phyloP scores from a whole-genome alignment of 306 rosid genomes.

The Betula pendula region DNA sequence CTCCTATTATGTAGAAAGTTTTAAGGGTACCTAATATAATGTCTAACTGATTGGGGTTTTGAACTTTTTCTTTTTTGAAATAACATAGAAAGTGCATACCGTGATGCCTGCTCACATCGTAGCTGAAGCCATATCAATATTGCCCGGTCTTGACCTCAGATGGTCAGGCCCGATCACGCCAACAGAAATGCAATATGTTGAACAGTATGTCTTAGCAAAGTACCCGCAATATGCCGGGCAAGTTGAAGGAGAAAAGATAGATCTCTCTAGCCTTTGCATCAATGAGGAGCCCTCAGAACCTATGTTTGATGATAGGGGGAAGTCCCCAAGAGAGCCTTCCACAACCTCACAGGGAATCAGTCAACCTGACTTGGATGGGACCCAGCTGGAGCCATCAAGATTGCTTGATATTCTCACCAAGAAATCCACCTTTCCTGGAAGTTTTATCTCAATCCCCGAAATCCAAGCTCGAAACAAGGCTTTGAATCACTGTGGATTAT shows the following conservation, averaged over 20 bases:
- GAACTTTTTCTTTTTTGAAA: slow-evolving; percentile 1
- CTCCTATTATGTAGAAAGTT: background rate
- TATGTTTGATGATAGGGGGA: slow-evolving; percentile 50
- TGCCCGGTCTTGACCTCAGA: slow-evolving; percentile 70
- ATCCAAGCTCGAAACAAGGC: slow-evolving; percentile 68
- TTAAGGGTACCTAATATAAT: background rate
- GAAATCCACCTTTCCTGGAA: slow-evolving; percentile 73
- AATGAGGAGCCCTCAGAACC: slow-evolving; percentile 54
- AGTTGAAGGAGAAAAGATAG: slow-evolving; percentile 60
- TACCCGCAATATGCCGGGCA: slow-evolving; percentile 72
- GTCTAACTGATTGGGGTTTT: slow-evolving; percentile 12
- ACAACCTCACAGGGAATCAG: slow-evolving; percentile 57
- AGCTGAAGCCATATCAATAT: slow-evolving; percentile 76
- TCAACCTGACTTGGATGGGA: slow-evolving; percentile 70
- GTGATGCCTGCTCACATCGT: slow-evolving; percentile 71
- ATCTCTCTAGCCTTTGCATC: slow-evolving; percentile 58
- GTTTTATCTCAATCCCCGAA: slow-evolving; percentile 82
- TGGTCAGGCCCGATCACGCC: slow-evolving; percentile 94
- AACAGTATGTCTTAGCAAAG: slow-evolving; percentile 75
- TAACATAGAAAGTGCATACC: slow-evolving; percentile 51
- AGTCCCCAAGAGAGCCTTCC: slow-evolving; percentile 63
- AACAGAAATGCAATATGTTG: slow-evolving; percentile 78
- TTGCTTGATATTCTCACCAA: slow-evolving; percentile 70
- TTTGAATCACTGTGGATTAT: slow-evolving; percentile 72
- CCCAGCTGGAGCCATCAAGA: slow-evolving; percentile 74